phyloP scores from a whole-genome alignment of 352 stramenopile species.

The Globisporangium yorkense region DNA sequence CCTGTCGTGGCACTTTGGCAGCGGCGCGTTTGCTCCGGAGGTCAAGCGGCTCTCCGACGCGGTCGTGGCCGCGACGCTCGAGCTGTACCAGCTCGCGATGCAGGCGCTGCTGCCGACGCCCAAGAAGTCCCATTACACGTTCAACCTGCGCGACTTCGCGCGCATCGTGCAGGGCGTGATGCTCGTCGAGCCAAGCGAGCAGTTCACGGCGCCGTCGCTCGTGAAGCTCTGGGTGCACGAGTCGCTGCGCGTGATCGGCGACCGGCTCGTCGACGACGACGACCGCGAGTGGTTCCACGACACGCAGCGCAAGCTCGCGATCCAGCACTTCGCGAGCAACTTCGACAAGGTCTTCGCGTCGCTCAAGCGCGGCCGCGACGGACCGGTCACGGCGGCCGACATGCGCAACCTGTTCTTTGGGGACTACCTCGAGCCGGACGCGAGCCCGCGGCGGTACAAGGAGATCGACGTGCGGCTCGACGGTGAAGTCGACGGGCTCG shows the following conservation, averaged over 20 bases:
- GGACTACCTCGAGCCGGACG: constrained; percentile 85
- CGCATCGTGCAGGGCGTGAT: constrained; percentile 93
- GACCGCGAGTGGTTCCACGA: constrained; percentile 92
- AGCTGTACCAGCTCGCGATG: constrained; percentile 87
- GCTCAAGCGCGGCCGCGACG: constrained; percentile 68
- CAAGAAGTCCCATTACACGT: constrained; percentile 95
- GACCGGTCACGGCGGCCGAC: constrained; percentile 62
- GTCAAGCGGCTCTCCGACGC: constrained; percentile 66
- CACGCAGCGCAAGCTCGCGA: constrained; percentile 82
- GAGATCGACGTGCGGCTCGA: constrained; percentile 72
- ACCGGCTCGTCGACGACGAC: constrained; percentile 89
- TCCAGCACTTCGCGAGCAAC: constrained; percentile 83
- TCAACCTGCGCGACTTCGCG: constrained; percentile 93
- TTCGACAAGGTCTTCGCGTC: constrained; percentile 86
- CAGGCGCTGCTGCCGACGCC: constrained; percentile 87
- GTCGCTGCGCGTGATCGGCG: constrained; percentile 92
- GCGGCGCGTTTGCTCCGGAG: constrained; percentile 55
- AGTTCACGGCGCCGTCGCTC: constrained; percentile 75
- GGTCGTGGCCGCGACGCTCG: constrained; percentile 88
- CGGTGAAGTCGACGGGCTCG: constrained; percentile 69
- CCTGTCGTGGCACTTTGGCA: constrained; percentile 79
- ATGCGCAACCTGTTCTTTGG: constrained; percentile 93
- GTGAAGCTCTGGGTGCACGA: constrained; percentile 94
- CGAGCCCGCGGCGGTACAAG: constrained; percentile 70
- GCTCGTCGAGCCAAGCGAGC: constrained; percentile 78